These are phyloP conservation scores for Lepidium sativum DNA, from an alignment of 345 rosid genomes.

Conservation along the genomic window DNA sequence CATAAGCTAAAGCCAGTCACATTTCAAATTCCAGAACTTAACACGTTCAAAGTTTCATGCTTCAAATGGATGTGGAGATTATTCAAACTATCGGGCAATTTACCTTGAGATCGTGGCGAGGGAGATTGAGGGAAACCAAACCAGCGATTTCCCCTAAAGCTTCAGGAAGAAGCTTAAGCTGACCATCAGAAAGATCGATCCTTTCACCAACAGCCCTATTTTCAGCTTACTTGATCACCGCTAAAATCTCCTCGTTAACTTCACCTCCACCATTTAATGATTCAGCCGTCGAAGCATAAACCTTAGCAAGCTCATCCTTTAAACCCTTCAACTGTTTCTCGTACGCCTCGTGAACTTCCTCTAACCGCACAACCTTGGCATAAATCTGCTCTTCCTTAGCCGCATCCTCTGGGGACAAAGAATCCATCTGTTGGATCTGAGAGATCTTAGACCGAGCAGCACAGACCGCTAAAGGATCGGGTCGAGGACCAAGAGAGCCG, in stretches of 20 bases:
- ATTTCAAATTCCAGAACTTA: neutral
- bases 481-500: constrained; percentile 59
- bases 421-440: constrained; percentile 37
- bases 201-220: constrained; percentile 36
- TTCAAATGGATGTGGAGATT: neutral
- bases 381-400: constrained; percentile 45
- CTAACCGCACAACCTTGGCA: constrained; percentile 46
- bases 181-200: constrained; percentile 54
- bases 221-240: constrained; percentile 36
- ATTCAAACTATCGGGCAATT: neutral
- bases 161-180: constrained; percentile 60
- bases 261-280: constrained; percentile 21
- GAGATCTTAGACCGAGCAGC: constrained; percentile 50
- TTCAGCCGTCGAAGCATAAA: constrained; percentile 38
- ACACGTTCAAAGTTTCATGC: neutral
- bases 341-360: constrained; percentile 56
- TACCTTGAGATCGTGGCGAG: constrained; percentile 76
- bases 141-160: constrained; percentile 53
- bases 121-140: constrained; percentile 54
- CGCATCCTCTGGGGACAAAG: constrained; percentile 41
- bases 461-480: constrained; percentile 55
- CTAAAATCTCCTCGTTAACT: constrained; percentile 47
- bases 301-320: constrained; percentile 47
- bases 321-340: constrained; percentile 56
- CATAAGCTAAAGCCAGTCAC: neutral